These are phyloP conservation scores for Rhizopogon roseolus DNA, from an alignment of 768 basidiomycete species.

Conservation along the genomic window DNA sequence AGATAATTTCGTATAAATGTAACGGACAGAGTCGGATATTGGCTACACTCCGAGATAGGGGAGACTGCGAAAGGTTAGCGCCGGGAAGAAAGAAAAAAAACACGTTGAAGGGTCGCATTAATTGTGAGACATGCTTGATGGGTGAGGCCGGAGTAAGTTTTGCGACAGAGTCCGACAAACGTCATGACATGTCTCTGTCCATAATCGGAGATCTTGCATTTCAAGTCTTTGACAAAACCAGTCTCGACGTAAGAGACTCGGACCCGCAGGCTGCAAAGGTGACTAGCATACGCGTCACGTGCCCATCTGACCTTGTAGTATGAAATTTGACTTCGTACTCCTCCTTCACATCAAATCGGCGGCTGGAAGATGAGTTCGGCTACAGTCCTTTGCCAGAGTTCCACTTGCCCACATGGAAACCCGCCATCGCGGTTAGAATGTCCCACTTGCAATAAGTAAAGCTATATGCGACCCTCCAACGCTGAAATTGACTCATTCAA, in stretches of 20 bases:
- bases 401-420: slow-evolving; percentile 71
- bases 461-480: slow-evolving; percentile 10
- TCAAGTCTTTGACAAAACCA: no score
- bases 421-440: slow-evolving; percentile 87
- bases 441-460: slow-evolving; percentile 89
- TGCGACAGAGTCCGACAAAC: neutral
- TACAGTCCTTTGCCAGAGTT: slow-evolving; percentile 56
- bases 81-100: neutral
- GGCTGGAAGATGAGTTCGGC: slow-evolving; percentile 31
- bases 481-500: slow-evolving; percentile 11
- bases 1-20: neutral
- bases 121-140: slow-evolving; percentile 18
- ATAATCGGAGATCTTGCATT: no score
- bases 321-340: neutral
- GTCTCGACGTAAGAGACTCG: no score
- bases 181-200: neutral
- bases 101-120: slow-evolving; percentile 14
- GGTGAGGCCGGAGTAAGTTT: slow-evolving; percentile 8
- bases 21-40: neutral
- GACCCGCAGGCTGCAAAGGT: no score
- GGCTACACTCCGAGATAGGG: neutral
- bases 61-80: neutral
- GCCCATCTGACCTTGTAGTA: neutral
- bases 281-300: slow-evolving; percentile 12
- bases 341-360: neutral